Base-by-base conservation (phyloP, 768 basidiomycete genomes). In the Paxillus rubicundulus region DNA sequence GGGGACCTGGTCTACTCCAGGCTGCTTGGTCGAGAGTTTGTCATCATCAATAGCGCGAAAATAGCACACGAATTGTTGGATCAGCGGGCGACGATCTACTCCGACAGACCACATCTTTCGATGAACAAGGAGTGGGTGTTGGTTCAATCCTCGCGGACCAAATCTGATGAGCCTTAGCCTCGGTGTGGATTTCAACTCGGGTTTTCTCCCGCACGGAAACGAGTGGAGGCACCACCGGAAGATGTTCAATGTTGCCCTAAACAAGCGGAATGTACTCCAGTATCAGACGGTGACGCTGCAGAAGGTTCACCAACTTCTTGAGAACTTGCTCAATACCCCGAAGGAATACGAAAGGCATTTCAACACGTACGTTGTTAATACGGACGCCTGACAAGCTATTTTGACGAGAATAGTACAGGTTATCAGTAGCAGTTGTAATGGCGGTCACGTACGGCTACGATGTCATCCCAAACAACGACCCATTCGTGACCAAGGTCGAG, bases 181-280 rank as follows among this genome's bases (percentile, higher is more conserved):
- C 44, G 68, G 68, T 16, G 54, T 70, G 53, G 57, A 69, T 41
- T 72, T 72, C 34, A 59, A 52, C 45, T 62, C 64, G 32, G 60
- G 49, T 1, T 49, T 70, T 37, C 50, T 72, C 33, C 60, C 58
- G 10, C 70, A 71, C n/a, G 67, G 71, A 18, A 43, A 52, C 41
- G 17, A 21, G 24, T 72, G 68, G 71, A 58, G 60, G 30, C 55
- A 54, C 5, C 71, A 72, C 30, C 68, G 70, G 20, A 70, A 57
- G 41, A 30, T 69, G 49, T 62, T 49, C 45, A 61, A 62, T 14
- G 4, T 21, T 16, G 43, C 47, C 3, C 44, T 72, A 42, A 63
- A 50, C 56, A 61, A 58, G 47, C 49, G 59, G 4, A 33, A 47
- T 2, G 30, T 24, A 2, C 30, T 2, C 34, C 48, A 42, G 16